Evolutionary conservation across 2,329 filamentous ascomycete species (phyloP), one percentile per base, ranked within the genome.

Genomic region (Mollisia scopiformis): DNA sequence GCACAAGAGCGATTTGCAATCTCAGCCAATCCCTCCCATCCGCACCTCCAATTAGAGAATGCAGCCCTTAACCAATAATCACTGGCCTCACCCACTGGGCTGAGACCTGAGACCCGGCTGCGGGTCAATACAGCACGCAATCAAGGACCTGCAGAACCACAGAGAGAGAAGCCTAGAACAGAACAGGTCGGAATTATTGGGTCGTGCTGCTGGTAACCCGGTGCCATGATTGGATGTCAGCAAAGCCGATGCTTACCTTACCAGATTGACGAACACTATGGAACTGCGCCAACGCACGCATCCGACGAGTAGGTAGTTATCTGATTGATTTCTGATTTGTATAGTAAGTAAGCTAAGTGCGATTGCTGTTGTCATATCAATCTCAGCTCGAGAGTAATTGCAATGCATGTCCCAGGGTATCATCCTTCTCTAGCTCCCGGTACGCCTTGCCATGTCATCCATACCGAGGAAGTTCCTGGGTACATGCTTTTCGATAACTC

Each of bases 21-120:
- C 39, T 30, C 47, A 59, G 41, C 60, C 60, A 62, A 62, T 62
- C 55, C 60, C 21, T 62, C 52, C 8, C 14, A 13, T 16, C 14
- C 25, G 37, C n/a, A 56, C 31, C 4, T 8, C 58, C 58, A 60
- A 60, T 56, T 16, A 37, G 46, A 53, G 30, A 37, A 47, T 58
- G 31, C 39, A 52, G 27, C 35, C 35, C 33, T 23, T 39, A 28
- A 19, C 57, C 61, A 60, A 63, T 63, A 11, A 28, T 53, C 33
- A 11, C 21, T 19, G 30, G 31, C 25, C 19, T 25, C 43, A 47
- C 10, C 31, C 16, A 16, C 30, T 33, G 37, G 10, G 28, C 28
- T 46, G 47, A 28, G 50, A 53, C 31, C 46, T 55, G 57, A 62
- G 56, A 63, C 61, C 61, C 49, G 41, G 61, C 58, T 49, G 49